Evolutionary conservation across 257 asterid genomes (phyloP).

Genomic region (Solanum piurae): DNA sequence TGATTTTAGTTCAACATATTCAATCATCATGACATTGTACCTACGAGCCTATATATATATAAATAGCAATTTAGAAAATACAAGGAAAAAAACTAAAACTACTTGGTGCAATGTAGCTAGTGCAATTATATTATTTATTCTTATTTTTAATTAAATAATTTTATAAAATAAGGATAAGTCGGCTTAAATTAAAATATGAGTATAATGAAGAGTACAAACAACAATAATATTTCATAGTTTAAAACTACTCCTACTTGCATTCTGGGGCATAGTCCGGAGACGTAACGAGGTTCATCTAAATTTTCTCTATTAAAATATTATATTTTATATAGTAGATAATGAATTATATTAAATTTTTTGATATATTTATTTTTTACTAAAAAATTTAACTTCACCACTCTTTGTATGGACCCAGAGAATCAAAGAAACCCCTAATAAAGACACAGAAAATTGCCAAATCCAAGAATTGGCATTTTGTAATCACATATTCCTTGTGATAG

Average conservation of each 20-base stretch:
- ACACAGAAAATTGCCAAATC: not conserved
- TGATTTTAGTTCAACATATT: not conserved
- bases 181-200: not conserved
- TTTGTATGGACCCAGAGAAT: not conserved
- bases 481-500: not conserved
- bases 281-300: not conserved
- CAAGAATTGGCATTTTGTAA: not conserved
- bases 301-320: not conserved
- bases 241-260: not conserved
- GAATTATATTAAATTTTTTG: too few species aligned
- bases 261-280: too few species aligned
- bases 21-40: not conserved
- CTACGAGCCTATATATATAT: not conserved
- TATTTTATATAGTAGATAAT: not conserved
- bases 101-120: too few species aligned
- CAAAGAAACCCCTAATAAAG: not conserved
- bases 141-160: too few species aligned
- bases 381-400: fast-evolving
- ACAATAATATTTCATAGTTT: not conserved
- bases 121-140: not conserved
- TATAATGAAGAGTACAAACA: not conserved
- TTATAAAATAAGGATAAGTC: not conserved
- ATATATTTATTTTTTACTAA: not conserved
- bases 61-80: not conserved
- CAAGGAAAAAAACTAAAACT: not conserved